phyloP scores from a whole-genome alignment of 1,284 basidiomycete genomes.

The Cutaneotrichosporon daszewskae region DNA sequence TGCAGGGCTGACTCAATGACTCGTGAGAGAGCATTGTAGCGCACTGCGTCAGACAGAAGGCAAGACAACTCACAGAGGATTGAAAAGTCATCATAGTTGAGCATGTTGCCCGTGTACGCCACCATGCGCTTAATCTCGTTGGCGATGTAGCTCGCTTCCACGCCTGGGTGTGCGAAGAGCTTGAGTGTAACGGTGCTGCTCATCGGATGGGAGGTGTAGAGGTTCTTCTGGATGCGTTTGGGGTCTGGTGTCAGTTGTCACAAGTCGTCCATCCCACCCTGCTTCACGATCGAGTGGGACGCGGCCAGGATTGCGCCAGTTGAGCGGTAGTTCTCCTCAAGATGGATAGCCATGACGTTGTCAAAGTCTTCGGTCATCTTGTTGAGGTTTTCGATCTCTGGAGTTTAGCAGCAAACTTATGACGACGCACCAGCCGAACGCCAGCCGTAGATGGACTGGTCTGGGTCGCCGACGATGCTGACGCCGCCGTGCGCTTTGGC shows the following conservation, averaged over 20 bases:
- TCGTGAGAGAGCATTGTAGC: conserved; percentile 77
- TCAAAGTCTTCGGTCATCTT: conserved; percentile 70
- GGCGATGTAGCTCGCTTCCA: conserved; percentile 68
- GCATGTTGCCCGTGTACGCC: conserved; percentile 64
- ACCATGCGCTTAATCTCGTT: conserved; percentile 72
- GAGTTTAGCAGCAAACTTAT: conserved; percentile 1
- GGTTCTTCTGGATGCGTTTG: conserved; percentile 65
- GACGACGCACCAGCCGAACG: conserved; percentile 57
- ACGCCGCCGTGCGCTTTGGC: conserved; percentile 57
- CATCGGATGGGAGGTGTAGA: conserved; percentile 65
- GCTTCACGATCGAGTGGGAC: conserved; percentile 70
- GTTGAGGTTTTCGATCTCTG: conserved; percentile 68
- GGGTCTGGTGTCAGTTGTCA: conserved; percentile 19
- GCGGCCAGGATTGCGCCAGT: conserved; percentile 70
- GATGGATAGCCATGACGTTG: conserved; percentile 60
- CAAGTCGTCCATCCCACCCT: conserved; percentile 54
- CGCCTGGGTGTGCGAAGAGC: conserved; percentile 32
- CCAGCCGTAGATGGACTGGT: conserved; percentile 92
- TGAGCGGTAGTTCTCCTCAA: conserved; percentile 86
- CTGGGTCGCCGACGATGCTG: conserved; percentile 85
- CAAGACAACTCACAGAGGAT: conserved; percentile 56
- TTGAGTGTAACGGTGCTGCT: conserved; percentile 56
- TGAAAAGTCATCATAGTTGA: conserved; percentile 71
- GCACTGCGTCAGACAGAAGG: conserved; percentile 52
- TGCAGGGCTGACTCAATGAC: conserved; percentile 71